Evolutionary conservation across 2,329 filamentous ascomycete genomes (phyloP).

Genomic region (Alternaria sp.): DNA sequence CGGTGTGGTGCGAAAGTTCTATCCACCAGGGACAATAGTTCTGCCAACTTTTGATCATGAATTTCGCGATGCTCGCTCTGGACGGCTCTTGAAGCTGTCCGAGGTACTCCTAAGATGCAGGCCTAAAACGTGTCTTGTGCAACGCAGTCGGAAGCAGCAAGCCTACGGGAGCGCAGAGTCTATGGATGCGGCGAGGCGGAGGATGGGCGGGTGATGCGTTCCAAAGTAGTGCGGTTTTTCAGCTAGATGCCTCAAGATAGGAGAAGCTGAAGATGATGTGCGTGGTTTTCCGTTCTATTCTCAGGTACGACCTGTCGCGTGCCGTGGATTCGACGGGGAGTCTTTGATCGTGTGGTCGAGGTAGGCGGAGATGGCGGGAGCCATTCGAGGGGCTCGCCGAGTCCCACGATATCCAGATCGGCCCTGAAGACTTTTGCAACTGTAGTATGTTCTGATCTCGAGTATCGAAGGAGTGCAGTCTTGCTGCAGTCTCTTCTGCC

Average conservation of each 20-base stretch:
- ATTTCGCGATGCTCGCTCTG: neutral
- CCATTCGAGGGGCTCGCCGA: conserved; percentile 4
- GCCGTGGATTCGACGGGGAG: conserved; percentile 4
- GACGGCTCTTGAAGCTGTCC: conserved; percentile 1
- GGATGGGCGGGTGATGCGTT: conserved; percentile 9
- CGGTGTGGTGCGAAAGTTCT: conserved; percentile 14
- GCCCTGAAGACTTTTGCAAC: neutral
- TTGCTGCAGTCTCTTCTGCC: neutral
- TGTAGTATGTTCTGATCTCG: neutral
- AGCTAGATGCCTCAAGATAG: neutral
- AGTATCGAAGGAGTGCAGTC: neutral
- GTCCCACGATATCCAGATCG: neutral
- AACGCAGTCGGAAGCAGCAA: conserved; percentile 1
- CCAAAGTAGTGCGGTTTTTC: conserved; percentile 3
- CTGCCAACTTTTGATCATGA: conserved; percentile 8
- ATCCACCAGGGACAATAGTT: conserved; percentile 16
- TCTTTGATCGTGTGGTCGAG: conserved; percentile 5
- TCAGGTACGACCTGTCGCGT: neutral
- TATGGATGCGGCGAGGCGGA: neutral
- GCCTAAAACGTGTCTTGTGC: neutral
- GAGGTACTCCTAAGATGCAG: conserved; percentile 11
- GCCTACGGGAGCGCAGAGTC: conserved; percentile 2
- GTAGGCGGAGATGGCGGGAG: neutral
- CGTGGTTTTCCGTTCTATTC: neutral
- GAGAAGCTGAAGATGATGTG: neutral